Conservation (phyloP, 495 filamentous ascomycete genomes). For the Saxispiralis lemnorum region DNA sequence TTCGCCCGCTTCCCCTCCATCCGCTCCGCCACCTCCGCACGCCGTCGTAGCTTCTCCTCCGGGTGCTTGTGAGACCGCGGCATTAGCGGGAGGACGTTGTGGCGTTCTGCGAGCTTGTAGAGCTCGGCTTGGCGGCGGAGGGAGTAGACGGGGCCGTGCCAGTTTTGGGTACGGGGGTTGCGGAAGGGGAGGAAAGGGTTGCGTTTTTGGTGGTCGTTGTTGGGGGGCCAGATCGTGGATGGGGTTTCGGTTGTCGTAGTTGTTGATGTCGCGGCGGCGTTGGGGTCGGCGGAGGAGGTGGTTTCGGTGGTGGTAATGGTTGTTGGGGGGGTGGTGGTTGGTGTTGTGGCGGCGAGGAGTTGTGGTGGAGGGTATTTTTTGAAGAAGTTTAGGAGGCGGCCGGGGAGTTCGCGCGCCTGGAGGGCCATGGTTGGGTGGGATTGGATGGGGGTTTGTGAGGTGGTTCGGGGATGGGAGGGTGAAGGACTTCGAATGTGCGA, state of each 20-base stretch:
- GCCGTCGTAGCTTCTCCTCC: slow-evolving; percentile 43
- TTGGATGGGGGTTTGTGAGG: no score
- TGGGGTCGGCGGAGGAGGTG: slow-evolving; percentile 28
- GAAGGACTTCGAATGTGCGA: no score
- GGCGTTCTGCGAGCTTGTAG: slow-evolving; percentile 62
- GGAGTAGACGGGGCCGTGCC: slow-evolving; percentile 65
- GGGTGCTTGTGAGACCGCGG: slow-evolving; percentile 63
- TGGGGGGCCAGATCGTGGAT: slow-evolving; percentile 11
- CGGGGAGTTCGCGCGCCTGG: slow-evolving; percentile 10
- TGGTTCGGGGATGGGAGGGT: no score
- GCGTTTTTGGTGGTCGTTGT: no score
- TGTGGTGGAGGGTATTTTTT: slow-evolving; percentile 58
- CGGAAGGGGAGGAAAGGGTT: slow-evolving; percentile 65
- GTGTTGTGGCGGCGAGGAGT: slow-evolving; percentile 18
- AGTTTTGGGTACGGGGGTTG: slow-evolving; percentile 53
- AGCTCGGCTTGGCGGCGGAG: slow-evolving; percentile 80
- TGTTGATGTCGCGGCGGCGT: slow-evolving; percentile 33
- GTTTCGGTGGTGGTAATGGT: no score
- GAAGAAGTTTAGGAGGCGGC: slow-evolving; percentile 69
- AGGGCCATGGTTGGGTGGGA: neutral
- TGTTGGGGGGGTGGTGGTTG: slow-evolving; percentile 8
- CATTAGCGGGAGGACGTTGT: slow-evolving; percentile 70
- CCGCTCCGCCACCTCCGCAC: slow-evolving; percentile 53
- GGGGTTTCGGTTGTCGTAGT: neutral
- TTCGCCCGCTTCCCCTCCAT: slow-evolving; percentile 72